Conservation (phyloP, 257 asterid genomes). For the Ligustrum vulgare region DNA sequence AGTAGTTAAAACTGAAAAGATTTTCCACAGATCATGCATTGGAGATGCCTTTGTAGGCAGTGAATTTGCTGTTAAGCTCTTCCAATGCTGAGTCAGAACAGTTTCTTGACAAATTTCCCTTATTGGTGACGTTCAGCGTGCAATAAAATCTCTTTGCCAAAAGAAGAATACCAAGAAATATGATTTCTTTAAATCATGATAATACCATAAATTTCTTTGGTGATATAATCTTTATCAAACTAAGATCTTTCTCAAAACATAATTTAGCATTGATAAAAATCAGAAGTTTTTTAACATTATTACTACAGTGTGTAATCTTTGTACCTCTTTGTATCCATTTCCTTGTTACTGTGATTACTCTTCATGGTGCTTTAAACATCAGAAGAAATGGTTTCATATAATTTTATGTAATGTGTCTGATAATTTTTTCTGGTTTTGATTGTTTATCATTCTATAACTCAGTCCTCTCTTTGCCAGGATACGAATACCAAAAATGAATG, state of each 20-base stretch:
- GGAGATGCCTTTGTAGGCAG: background rate
- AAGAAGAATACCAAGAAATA: background rate
- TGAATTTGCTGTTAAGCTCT: background rate
- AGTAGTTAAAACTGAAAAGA: background rate
- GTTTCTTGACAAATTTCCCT: background rate
- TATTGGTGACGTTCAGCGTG: background rate
- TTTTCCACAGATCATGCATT: slow-evolving; percentile 13
- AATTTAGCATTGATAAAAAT: background rate
- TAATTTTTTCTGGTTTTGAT: background rate
- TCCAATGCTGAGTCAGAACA: background rate
- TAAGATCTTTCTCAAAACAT: background rate
- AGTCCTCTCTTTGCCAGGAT: slow-evolving; percentile 32
- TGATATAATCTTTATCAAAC: background rate
- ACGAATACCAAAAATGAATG: slow-evolving; percentile 27
- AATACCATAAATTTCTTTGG: background rate
- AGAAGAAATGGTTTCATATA: background rate
- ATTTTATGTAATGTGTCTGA: background rate
- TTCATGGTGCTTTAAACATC: background rate
- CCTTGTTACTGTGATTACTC: background rate
- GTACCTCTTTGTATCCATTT: background rate
- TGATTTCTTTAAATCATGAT: background rate
- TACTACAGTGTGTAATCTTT: background rate
- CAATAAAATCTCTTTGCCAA: background rate
- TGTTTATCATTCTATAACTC: background rate
- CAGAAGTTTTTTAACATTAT: background rate